Percentiles rank a stretch among this genome's conserved stretches.
Evolutionary conservation across 163 green algal species (phyloP).

Genomic region (Chlorella variabilis): DNA sequence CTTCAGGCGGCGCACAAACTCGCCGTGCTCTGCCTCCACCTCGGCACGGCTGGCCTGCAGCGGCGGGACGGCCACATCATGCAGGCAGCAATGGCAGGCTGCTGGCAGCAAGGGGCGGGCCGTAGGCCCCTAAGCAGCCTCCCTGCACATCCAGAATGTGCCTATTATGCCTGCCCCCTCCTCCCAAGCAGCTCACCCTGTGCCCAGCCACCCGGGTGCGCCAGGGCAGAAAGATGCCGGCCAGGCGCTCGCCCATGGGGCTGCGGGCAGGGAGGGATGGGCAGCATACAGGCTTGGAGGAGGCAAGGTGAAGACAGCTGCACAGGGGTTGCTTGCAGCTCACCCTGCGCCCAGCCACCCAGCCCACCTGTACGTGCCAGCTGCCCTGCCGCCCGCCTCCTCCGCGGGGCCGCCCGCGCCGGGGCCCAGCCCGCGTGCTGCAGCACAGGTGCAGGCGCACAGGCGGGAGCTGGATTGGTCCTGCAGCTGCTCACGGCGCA

Average conservation of each 20-base stretch:
- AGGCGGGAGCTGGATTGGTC: background rate
- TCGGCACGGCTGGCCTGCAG: slow-evolving; percentile 1
- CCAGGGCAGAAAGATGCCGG: slow-evolving; percentile 31
- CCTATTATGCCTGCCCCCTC: too few relatives aligned
- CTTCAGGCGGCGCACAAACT: slow-evolving; percentile 26
- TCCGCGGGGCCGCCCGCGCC: background rate
- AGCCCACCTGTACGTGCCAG: background rate
- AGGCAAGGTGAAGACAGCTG: background rate
- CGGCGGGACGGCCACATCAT: background rate
- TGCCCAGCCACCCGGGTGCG: background rate
- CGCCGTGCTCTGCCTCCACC: slow-evolving; percentile 20
- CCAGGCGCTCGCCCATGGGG: slow-evolving; percentile 13
- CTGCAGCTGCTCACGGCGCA: background rate
- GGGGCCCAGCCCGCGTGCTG: background rate
- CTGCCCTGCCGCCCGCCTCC: background rate
- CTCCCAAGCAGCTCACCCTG: too few relatives aligned
- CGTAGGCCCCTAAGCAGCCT: too few relatives aligned
- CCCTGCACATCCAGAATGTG: too few relatives aligned
- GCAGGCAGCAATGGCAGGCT: background rate
- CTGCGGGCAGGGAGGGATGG: background rate
- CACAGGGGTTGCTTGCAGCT: too few relatives aligned
- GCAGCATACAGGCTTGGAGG: background rate
- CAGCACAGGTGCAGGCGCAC: background rate
- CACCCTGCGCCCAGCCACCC: too few relatives aligned
- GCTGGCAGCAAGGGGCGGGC: too few relatives aligned